phyloP scores from a whole-genome alignment of 1,284 basidiomycete species.

The Moesziomyces sp. region DNA sequence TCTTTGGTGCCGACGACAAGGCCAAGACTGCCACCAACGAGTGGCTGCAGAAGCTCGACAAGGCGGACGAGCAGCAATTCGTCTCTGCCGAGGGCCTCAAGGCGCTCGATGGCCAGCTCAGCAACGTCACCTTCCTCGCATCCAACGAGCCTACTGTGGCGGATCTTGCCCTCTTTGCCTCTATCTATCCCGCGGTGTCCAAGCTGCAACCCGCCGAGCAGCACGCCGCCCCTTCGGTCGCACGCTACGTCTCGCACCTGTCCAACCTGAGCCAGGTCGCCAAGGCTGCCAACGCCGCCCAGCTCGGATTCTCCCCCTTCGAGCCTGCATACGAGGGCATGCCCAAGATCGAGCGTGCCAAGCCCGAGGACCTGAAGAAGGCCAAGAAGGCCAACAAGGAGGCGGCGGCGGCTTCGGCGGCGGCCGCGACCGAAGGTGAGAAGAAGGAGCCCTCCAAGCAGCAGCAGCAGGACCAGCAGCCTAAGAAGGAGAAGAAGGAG shows the following conservation, averaged over 20 bases:
- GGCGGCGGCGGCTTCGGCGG: conserved; percentile 26
- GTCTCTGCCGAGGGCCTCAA: conserved; percentile 51
- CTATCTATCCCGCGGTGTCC: conserved; percentile 59
- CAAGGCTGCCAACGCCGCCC: conserved; percentile 38
- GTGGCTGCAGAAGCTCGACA: conserved; percentile 48
- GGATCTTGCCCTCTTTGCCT: conserved; percentile 64
- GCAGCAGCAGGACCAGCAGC: conserved; percentile 30
- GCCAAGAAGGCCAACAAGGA: conserved; percentile 61
- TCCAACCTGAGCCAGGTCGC: conserved; percentile 53
- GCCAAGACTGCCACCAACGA: conserved; percentile 31
- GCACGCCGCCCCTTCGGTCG: conserved; percentile 62
- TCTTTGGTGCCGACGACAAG: conserved; percentile 45
- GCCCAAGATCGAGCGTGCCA: conserved; percentile 58
- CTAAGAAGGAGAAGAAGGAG: conserved; percentile 52
- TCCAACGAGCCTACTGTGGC: conserved; percentile 60
- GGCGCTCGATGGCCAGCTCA: conserved; percentile 55
- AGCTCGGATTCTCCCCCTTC: conserved; percentile 52
- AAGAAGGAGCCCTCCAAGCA: conserved; percentile 24
- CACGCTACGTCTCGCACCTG: conserved; percentile 65
- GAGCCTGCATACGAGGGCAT: conserved; percentile 64
- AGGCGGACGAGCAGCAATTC: conserved; percentile 42
- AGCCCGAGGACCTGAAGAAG: conserved; percentile 50
- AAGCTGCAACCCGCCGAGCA: conserved; percentile 58
- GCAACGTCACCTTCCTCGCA: conserved; percentile 56
- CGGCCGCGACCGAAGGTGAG: conserved; percentile 15